phyloP scores from a whole-genome alignment of 768 basidiomycete genomes.

The Boletus rubescentipes region DNA sequence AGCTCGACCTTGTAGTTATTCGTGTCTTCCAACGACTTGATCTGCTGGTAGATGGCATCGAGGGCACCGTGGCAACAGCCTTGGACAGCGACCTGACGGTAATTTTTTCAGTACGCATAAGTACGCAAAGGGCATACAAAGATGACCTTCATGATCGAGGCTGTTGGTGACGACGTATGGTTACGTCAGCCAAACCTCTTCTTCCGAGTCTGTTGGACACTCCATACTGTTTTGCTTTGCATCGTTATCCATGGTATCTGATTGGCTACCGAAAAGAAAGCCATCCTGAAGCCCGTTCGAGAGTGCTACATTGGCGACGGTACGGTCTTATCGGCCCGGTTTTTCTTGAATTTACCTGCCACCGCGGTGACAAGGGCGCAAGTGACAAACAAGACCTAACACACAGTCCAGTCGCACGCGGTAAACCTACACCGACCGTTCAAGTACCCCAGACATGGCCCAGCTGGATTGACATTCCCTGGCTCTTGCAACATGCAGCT shows the following conservation, averaged over 20 bases:
- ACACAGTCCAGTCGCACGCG: constrained; percentile 6
- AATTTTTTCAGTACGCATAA: constrained; percentile 3
- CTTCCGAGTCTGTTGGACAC: too few relatives aligned
- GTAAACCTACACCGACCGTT: constrained; percentile 6
- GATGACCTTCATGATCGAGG: constrained; percentile 26
- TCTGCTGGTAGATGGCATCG: constrained; percentile 79
- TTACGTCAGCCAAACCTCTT: constrained; percentile 1
- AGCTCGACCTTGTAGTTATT: constrained; percentile 75
- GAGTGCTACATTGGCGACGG: too few relatives aligned
- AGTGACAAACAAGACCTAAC: too few relatives aligned
- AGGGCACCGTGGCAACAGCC: constrained; percentile 96
- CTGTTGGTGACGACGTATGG: neutral
- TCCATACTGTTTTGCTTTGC: too few relatives aligned
- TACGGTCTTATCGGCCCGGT: too few relatives aligned
- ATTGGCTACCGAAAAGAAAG: too few relatives aligned
- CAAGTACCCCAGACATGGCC: neutral
- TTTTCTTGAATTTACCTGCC: too few relatives aligned
- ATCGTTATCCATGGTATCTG: too few relatives aligned
- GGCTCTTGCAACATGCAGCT: constrained; percentile 22
- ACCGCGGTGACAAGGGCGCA: too few relatives aligned
- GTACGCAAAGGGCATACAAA: neutral
- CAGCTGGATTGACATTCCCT: neutral
- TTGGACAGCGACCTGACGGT: constrained; percentile 74
- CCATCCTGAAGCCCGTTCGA: too few relatives aligned
- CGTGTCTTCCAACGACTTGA: constrained; percentile 58